A percentile compares a stretch with the other conserved stretches of the same genome.
phyloP scores from a whole-genome alignment of 305 asterid species.

The Solanum hybrid region DNA sequence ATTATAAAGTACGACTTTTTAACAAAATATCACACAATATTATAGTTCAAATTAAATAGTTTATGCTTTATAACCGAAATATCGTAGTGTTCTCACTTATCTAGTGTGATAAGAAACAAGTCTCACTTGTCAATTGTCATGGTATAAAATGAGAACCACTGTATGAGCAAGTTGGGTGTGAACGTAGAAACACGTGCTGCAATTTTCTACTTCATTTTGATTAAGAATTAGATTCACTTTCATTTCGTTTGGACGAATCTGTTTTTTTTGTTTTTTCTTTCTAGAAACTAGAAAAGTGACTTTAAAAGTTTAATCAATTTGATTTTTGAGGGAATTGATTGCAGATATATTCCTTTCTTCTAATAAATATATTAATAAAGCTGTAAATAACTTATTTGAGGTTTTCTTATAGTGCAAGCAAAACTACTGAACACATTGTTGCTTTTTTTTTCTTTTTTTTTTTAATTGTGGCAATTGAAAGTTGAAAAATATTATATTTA shows the following conservation, averaged over 20 bases:
- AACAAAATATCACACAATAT: not conserved
- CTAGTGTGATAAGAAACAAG: not conserved
- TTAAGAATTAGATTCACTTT: not conserved
- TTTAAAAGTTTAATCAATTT: not conserved
- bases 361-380: too few relatives aligned
- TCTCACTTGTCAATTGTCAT: not conserved
- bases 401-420: too few relatives aligned
- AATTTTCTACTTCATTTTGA: not conserved
- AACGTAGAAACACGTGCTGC: not conserved
- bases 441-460: not conserved
- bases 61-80: not conserved
- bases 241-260: not conserved
- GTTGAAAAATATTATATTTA: not conserved
- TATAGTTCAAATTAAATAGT: not conserved
- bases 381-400: too few relatives aligned
- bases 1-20: not conserved
- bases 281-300: not conserved
- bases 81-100: not conserved
- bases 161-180: not conserved
- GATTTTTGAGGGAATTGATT: not conserved
- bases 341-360: not conserved
- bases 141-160: not conserved
- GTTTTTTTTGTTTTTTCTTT: not conserved
- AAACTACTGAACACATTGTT: not conserved
- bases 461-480: not conserved